Evolutionary conservation across 768 basidiomycete genomes (phyloP).

Genomic region (Boletus eberwhitei): DNA sequence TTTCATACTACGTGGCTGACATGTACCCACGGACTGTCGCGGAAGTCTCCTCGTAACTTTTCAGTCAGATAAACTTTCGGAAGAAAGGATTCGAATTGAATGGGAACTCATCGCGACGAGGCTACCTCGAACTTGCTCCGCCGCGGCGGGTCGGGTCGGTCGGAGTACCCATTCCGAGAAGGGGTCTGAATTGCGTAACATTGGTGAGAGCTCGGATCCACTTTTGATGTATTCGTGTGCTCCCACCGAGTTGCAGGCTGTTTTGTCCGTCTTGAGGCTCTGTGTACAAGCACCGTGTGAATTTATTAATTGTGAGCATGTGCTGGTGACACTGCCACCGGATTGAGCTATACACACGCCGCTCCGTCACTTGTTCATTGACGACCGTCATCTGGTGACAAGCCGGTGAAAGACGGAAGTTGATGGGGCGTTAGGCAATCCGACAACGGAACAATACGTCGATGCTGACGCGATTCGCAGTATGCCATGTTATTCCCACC

Average conservation of each 20-base stretch:
- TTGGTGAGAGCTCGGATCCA: constrained; percentile 2
- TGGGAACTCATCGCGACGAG: background rate
- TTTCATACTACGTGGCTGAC: constrained; percentile 10
- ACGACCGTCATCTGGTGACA: background rate
- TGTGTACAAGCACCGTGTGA: background rate
- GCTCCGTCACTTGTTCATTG: background rate
- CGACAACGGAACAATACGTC: no score
- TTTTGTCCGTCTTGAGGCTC: background rate
- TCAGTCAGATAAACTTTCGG: background rate
- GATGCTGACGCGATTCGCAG: no score
- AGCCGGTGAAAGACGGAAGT: no score
- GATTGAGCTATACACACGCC: background rate
- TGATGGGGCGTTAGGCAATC: no score
- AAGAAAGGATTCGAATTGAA: no score
- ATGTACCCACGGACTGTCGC: background rate
- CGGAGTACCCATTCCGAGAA: background rate
- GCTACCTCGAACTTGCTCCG: background rate
- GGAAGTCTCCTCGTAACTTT: background rate
- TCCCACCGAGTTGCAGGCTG: background rate
- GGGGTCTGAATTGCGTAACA: background rate
- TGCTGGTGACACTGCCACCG: background rate
- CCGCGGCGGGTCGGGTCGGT: background rate
- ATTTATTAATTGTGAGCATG: background rate
- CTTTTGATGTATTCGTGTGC: background rate
- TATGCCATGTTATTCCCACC: no score